These are phyloP conservation scores for Trifolium pratense DNA, from an alignment of 306 rosid species.

Conservation along the genomic window DNA sequence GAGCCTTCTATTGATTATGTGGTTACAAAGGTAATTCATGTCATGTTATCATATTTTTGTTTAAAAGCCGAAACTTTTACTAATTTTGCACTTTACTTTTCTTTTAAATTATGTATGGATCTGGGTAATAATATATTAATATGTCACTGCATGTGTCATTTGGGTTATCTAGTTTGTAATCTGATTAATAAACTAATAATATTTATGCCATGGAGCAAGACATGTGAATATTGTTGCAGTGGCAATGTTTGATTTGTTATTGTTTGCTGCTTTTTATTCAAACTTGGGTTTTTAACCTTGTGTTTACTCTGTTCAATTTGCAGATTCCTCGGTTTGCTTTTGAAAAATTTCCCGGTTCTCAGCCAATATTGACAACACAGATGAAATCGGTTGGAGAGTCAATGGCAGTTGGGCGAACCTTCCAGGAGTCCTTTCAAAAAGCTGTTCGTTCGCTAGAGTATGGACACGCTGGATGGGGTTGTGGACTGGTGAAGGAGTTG, in stretches of 20 bases:
- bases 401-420: slow-evolving; percentile 91
- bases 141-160: not conserved
- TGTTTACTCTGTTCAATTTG: slow-evolving; percentile 43
- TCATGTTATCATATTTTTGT: not conserved
- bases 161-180: slow-evolving; percentile 14
- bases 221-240: not conserved
- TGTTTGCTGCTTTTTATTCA: slow-evolving; percentile 5
- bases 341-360: slow-evolving; percentile 98
- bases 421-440: slow-evolving; percentile 97
- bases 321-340: slow-evolving; percentile 99
- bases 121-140: not conserved
- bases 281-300: slow-evolving; percentile 17
- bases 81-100: not conserved
- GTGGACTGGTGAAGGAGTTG: slow-evolving; percentile 77
- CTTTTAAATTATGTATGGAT: not conserved
- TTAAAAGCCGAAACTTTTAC: not conserved
- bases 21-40: slow-evolving; percentile 78
- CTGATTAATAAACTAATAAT: not conserved
- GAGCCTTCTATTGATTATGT: slow-evolving; percentile 99
- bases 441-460: slow-evolving; percentile 90
- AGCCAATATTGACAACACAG: slow-evolving; percentile 91
- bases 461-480: slow-evolving; percentile 93
- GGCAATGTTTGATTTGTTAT: slow-evolving; percentile 10
- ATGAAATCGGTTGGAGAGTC: slow-evolving; percentile 99
- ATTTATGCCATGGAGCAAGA: slow-evolving; percentile 23